phyloP scores from a whole-genome alignment of 2,329 filamentous ascomycete species.

The Paramyrothecium sp. region DNA sequence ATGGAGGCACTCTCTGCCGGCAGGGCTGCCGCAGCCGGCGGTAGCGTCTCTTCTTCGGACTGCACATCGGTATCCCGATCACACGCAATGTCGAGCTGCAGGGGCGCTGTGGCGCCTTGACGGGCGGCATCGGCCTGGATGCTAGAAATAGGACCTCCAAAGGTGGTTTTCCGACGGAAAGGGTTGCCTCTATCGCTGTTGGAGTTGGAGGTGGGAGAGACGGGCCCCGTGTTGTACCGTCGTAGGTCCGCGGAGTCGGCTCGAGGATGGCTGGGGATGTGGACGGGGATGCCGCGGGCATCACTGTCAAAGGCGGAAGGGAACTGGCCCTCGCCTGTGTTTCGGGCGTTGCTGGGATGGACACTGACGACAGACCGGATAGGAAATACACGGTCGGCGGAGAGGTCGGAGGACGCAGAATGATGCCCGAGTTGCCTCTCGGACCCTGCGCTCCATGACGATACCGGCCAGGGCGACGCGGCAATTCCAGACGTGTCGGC shows the following conservation, averaged over 20 bases:
- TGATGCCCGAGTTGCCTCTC: slow-evolving; percentile 35
- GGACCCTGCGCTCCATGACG: slow-evolving; percentile 40
- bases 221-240: slow-evolving; percentile 21
- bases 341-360: slow-evolving; percentile 49
- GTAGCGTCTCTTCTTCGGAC: slow-evolving; percentile 17
- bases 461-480: slow-evolving; percentile 24
- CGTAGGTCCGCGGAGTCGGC: slow-evolving; percentile 24
- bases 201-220: slow-evolving; percentile 15
- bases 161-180: slow-evolving; percentile 29
- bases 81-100: slow-evolving; percentile 31
- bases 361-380: slow-evolving; percentile 77
- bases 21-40: slow-evolving; percentile 1
- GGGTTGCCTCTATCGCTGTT: slow-evolving; percentile 16
- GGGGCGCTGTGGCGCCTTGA: slow-evolving; percentile 29
- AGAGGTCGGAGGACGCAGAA: slow-evolving; percentile 32
- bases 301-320: slow-evolving; percentile 29
- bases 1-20: slow-evolving; percentile 11
- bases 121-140: slow-evolving; percentile 44
- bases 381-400: slow-evolving; percentile 69
- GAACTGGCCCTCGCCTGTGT: slow-evolving; percentile 37
- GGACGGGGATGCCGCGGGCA: slow-evolving; percentile 24
- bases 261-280: slow-evolving; percentile 25
- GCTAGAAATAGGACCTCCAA: slow-evolving; percentile 39
- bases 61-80: slow-evolving; percentile 22
- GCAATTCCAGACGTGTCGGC: slow-evolving; percentile 16